Evolutionary conservation across 192 early-diverging fungal species (phyloP), one percentile per base, ranked within the genome.

Genomic region (Podila minutissima): DNA sequence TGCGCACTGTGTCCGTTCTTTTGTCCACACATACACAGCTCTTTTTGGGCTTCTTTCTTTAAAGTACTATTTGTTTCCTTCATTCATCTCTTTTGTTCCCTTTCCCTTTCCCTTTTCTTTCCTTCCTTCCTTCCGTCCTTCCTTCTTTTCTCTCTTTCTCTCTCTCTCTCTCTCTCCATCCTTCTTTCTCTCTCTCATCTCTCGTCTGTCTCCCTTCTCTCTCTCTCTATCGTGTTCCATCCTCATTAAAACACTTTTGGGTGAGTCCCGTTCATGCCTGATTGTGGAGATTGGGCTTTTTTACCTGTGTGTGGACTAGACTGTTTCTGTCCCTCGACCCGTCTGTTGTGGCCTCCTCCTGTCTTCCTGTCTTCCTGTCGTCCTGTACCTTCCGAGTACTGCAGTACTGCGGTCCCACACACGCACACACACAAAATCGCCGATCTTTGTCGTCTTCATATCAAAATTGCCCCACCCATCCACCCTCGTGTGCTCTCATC

Each of bases 171-270:
- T 61, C 31, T 24, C 29, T 31, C 26, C 31, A 11, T 26, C 62
- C 66, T 53, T 55, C 37, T 32, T 49, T 69, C 26, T 41, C 17
- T 57, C 49, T 55, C 59, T 53, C 31, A 31, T 22, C 50, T n/a
- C 59, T n/a, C 13, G 28, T 29, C 28, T 41, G 49, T 35, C 60
- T 41, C 26, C 26, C 35, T 53, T 33, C 29, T 29, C 31, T 55
- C 53, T 65, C 35, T 32, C 35, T 26, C 3, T 64, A 41, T 24
- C 59, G 59, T 31, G 59, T 46, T 46, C 41, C 41, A 46, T 46
- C 41, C 41, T 46, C 41, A 46, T 46, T 46, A 46, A 11, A 17
- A 37, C 41, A 46, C 8, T 46, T 46, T 46, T 46, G 53, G 53
- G 53, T 55, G 53, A 55, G 53, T 55, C 24, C 24, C 24, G 3